Percentiles rank a stretch among this genome's conserved stretches.
Conservation (phyloP, 129 eudicot species). For the Cynara cardunculus region DNA sequence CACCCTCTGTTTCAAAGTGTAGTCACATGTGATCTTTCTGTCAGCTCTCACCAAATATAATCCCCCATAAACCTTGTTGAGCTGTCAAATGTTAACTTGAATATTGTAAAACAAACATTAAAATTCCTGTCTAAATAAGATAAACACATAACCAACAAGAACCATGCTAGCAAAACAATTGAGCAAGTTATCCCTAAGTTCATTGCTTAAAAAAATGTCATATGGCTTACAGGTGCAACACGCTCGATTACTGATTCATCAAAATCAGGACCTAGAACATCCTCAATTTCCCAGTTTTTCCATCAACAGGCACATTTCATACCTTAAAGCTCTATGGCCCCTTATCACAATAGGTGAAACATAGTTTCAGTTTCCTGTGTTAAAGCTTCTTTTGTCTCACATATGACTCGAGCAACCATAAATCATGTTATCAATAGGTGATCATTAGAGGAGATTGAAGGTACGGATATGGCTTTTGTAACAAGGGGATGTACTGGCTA, state of each 20-base stretch:
- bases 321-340: constrained; percentile 92
- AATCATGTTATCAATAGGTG: too few relatives aligned
- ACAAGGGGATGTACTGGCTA: too few relatives aligned
- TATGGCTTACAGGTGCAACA: constrained; percentile 74
- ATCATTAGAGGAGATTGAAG: too few relatives aligned
- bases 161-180: background rate
- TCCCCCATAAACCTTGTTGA: too few relatives aligned
- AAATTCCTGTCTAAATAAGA: background rate
- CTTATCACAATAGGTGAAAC: too few relatives aligned
- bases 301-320: constrained; percentile 66
- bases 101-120: background rate
- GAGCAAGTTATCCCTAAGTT: background rate
- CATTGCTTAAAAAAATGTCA: background rate
- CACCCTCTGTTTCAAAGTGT: constrained; percentile 65
- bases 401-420: too few relatives aligned
- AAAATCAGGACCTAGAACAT: constrained; percentile 73
- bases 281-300: constrained; percentile 69
- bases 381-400: too few relatives aligned
- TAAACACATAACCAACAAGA: background rate
- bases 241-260: constrained; percentile 98
- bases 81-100: constrained; percentile 4
- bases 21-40: constrained; percentile 73
- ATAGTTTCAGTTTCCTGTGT: too few relatives aligned
- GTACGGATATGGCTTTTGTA: too few relatives aligned
- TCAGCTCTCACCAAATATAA: too few relatives aligned